Conservation (phyloP, 2,329 filamentous ascomycete species). For the Cladorrhinum sp. region DNA sequence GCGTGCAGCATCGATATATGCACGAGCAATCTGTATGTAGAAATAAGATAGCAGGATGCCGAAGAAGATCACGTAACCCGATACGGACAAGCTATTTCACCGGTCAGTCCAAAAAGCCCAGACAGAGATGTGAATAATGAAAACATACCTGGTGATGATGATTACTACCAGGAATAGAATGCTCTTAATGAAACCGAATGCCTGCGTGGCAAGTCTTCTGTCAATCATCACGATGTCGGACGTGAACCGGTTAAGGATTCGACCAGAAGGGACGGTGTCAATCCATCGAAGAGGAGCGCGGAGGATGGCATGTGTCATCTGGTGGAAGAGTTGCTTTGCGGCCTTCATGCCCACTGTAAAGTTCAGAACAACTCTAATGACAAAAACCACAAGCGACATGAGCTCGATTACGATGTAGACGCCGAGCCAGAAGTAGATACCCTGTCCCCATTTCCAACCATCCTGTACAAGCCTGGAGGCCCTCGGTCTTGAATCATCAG, state of each 20-base stretch:
- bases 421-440: slow-evolving; percentile 29
- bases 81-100: slow-evolving; percentile 31
- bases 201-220: slow-evolving; percentile 31
- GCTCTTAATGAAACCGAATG: slow-evolving; percentile 31
- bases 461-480: not conserved
- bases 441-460: slow-evolving; percentile 16
- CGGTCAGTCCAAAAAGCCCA: not conserved
- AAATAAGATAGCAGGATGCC: slow-evolving; percentile 35
- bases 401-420: slow-evolving; percentile 33
- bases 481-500: not conserved
- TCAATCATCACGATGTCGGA: slow-evolving; percentile 41
- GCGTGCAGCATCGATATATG: slow-evolving; percentile 38
- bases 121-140: not conserved
- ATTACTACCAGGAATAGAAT: slow-evolving; percentile 35
- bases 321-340: slow-evolving; percentile 32
- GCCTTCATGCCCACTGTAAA: slow-evolving; percentile 33
- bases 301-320: slow-evolving; percentile 37
- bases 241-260: slow-evolving; percentile 44
- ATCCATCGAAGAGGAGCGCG: slow-evolving; percentile 40
- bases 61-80: slow-evolving; percentile 36
- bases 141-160: slow-evolving; percentile 34
- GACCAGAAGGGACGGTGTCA: slow-evolving; percentile 40
- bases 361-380: slow-evolving; percentile 28
- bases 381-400: slow-evolving; percentile 24
- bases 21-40: slow-evolving; percentile 34